phyloP scores from a whole-genome alignment of 768 basidiomycete species.

The Boletus coccyginus region DNA sequence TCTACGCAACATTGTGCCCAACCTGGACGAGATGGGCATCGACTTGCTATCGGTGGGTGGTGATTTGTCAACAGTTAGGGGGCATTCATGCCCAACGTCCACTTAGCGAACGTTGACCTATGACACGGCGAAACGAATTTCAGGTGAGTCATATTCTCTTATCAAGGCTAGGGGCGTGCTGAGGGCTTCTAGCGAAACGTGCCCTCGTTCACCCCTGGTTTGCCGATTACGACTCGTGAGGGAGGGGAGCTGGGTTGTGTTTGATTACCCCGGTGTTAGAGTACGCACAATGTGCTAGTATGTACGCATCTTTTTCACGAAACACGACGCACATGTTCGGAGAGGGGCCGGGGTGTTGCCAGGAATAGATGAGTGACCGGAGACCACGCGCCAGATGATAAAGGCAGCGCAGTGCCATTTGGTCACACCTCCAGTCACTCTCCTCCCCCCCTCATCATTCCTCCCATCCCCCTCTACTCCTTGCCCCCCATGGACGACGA shows the following conservation, averaged over 20 bases:
- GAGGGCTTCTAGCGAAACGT: constrained; percentile 48
- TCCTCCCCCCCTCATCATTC: constrained; percentile 11
- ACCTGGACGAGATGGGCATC: constrained; percentile 73
- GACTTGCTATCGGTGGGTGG: constrained; percentile 69
- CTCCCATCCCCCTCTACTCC: neutral
- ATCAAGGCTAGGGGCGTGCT: neutral
- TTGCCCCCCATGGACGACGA: constrained; percentile 50
- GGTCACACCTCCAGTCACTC: constrained; percentile 30
- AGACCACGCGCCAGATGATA: constrained; percentile 25
- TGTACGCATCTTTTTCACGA: too few species aligned
- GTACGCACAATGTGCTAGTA: constrained; percentile 17
- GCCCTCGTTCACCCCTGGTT: constrained; percentile 50
- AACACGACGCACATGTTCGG: neutral
- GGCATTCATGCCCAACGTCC: neutral
- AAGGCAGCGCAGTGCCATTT: constrained; percentile 31
- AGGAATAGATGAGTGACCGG: constrained; percentile 23
- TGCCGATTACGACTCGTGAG: constrained; percentile 44
- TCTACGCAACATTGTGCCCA: constrained; percentile 59
- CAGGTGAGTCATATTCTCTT: constrained; percentile 50
- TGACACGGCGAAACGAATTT: constrained; percentile 89
- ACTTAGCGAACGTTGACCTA: constrained; percentile 69
- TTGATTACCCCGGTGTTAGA: constrained; percentile 13
- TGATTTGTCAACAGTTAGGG: neutral
- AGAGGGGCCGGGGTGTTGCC: constrained; percentile 21
- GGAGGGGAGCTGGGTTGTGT: neutral